Percentiles rank a stretch among this genome's conserved stretches.
Evolutionary conservation across 75 land plant species (phyloP).

Genomic region (Azolla pinnata): DNA sequence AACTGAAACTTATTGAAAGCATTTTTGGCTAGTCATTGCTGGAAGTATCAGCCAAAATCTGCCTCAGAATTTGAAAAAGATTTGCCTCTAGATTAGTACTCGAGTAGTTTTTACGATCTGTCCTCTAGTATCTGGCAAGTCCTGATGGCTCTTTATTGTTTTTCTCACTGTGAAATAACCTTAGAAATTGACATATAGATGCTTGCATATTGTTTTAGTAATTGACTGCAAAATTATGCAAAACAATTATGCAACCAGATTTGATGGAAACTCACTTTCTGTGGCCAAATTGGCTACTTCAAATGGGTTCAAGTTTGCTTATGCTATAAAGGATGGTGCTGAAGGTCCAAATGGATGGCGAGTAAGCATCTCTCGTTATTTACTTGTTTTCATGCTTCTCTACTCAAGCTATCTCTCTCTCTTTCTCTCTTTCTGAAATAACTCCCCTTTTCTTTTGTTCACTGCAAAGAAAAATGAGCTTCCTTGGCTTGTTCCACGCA

Average conservation of each 20-base stretch:
- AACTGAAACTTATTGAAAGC: no score
- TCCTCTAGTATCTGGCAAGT: not conserved
- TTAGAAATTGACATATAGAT: no score
- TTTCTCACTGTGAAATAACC: no score
- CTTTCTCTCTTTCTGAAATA: not conserved
- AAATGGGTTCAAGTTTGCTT: slow-evolving; percentile 84
- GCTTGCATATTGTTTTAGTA: no score
- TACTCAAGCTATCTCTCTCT: no score
- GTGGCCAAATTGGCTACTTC: slow-evolving; percentile 67
- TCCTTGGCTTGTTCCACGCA: slow-evolving; percentile 70
- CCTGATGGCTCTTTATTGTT: no score
- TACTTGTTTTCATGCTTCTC: not conserved
- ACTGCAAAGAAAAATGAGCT: slow-evolving; percentile 68
- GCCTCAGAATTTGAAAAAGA: no score
- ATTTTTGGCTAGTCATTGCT: no score
- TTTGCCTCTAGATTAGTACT: no score
- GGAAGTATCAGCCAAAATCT: no score
- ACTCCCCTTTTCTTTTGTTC: not conserved
- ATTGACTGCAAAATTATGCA: no score
- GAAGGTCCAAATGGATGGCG: slow-evolving; percentile 86
- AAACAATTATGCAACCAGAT: no score
- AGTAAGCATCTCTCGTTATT: slow-evolving; percentile 45
- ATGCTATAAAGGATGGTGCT: slow-evolving; percentile 85
- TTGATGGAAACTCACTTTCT: slow-evolving; percentile 74
- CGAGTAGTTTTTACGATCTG: not conserved